These are phyloP conservation scores for Mucor indicus DNA, from an alignment of 371 early-diverging fungal genomes.

Conservation along the genomic window DNA sequence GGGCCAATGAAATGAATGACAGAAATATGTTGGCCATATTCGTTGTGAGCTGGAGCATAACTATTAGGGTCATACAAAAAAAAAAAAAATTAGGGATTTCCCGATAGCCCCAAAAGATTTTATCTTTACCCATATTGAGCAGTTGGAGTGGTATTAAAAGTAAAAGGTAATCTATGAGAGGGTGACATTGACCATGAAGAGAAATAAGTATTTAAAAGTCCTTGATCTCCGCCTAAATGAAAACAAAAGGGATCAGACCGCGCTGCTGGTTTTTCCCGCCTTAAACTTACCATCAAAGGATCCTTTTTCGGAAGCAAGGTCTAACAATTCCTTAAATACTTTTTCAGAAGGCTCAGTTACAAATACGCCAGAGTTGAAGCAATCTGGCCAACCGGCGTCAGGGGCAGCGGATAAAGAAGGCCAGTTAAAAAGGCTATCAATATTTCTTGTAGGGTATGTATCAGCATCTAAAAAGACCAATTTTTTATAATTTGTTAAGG, in stretches of 20 bases:
- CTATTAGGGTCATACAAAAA: constrained; percentile 21
- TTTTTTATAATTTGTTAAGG: constrained; percentile 59
- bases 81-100: background rate
- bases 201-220: constrained; percentile 88
- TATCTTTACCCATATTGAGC: constrained; percentile 72
- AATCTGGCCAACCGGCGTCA: constrained; percentile 90
- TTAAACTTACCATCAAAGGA: constrained; percentile 79
- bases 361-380: constrained; percentile 96
- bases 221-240: constrained; percentile 89
- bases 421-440: constrained; percentile 82
- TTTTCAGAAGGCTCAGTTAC: constrained; percentile 64
- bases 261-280: background rate
- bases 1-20: constrained; percentile 90
- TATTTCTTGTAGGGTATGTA: constrained; percentile 70
- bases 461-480: constrained; percentile 92
- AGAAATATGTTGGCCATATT: constrained; percentile 65
- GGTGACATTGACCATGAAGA: constrained; percentile 68
- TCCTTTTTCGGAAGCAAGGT: constrained; percentile 54
- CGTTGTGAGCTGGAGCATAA: constrained; percentile 71
- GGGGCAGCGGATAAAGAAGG: constrained; percentile 81
- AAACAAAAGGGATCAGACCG: background rate
- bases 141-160: constrained; percentile 89
- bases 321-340: constrained; percentile 51
- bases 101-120: background rate
- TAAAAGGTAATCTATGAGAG: constrained; percentile 79